Evolutionary conservation across 495 filamentous ascomycete species (phyloP), one percentile per base, ranked within the genome.

Genomic region (Aspergillus bertholletiae): DNA sequence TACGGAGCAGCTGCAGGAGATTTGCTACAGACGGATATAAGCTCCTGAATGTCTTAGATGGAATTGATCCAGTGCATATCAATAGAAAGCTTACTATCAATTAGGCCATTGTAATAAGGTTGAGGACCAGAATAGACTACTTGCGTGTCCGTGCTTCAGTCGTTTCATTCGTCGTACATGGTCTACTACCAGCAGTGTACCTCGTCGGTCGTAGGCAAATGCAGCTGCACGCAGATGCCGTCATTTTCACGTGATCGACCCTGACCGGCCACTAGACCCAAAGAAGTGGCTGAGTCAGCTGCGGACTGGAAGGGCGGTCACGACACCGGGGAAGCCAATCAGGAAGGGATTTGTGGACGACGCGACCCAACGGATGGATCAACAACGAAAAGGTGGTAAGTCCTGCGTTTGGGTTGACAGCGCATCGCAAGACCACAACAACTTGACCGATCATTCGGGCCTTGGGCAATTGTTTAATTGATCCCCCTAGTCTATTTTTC

Each of bases 341-440:
- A 74, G 41, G n/a, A 12, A 28, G 37, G 15, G 7, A 7, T n/a
- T n/a, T n/a, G 1, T n/a, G 6, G 55, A 27, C 39, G 57, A 73
- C 72, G 72, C 72, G 72, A 73, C 70, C 72, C 70, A 72, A 68
- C 61, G 54, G 56, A 62, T 59, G 62, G 66, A 70, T 71, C 67
- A 72, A 72, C 69, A 72, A 70, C 59, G 59, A 64, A 67, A 55
- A 51, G 13, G 30, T 6, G 7, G 55, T 49, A 57, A 57, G 48
- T 49, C 23, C 55, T 51, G 47, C 45, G 48, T 55, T 49, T 57
- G 53, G 53, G 51, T 57, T 57, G 60, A 63, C 60, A 63, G 60
- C 60, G 60, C 60, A 59, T 51, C 39, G 30, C 17, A 53, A 50
- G 46, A 52, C 55, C 52, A 51, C 55, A 62, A 56, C 59, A 62